phyloP scores from a whole-genome alignment of 305 asterid species.

The Rubia tinctorum region DNA sequence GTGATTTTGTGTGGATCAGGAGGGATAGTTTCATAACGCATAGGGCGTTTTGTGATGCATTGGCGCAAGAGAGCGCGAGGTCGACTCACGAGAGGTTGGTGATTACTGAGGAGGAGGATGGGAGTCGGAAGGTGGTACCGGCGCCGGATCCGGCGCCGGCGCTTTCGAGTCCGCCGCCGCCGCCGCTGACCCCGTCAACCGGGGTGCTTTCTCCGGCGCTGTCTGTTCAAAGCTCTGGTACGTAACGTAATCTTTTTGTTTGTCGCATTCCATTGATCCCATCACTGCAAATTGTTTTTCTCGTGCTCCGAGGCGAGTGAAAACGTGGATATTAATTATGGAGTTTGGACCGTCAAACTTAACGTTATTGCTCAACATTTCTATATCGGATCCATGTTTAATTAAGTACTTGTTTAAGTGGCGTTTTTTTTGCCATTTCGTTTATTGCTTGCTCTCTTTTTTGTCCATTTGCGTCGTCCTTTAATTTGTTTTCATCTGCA shows the following conservation, averaged over 20 bases:
- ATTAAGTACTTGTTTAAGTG: not conserved
- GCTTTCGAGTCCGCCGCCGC: conserved; percentile 75
- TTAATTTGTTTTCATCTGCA: conserved; percentile 12
- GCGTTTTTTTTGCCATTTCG: conserved; percentile 9
- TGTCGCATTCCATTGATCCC: conserved; percentile 15
- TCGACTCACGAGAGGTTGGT: conserved; percentile 24
- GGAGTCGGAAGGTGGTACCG: conserved; percentile 30
- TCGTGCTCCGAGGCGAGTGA: conserved; percentile 11
- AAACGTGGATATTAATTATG: conserved; percentile 12
- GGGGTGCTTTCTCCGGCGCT: conserved; percentile 71
- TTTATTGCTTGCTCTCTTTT: conserved; percentile 17
- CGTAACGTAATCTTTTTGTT: not conserved
- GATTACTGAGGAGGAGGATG: conserved; percentile 25
- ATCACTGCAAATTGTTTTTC: not conserved
- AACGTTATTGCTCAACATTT: not conserved
- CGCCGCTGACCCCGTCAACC: conserved; percentile 81
- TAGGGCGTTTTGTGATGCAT: conserved; percentile 90
- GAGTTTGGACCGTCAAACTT: conserved; percentile 3
- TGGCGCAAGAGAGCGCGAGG: conserved; percentile 74
- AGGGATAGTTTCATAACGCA: conserved; percentile 92
- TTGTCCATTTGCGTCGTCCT: conserved; percentile 30
- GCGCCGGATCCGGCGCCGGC: too few relatives aligned
- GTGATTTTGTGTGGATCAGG: conserved; percentile 30
- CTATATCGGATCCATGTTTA: not conserved
- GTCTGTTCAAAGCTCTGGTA: conserved; percentile 87